Conservation (phyloP, 805 yeast species). For the Lachancea lanzarotensis region DNA sequence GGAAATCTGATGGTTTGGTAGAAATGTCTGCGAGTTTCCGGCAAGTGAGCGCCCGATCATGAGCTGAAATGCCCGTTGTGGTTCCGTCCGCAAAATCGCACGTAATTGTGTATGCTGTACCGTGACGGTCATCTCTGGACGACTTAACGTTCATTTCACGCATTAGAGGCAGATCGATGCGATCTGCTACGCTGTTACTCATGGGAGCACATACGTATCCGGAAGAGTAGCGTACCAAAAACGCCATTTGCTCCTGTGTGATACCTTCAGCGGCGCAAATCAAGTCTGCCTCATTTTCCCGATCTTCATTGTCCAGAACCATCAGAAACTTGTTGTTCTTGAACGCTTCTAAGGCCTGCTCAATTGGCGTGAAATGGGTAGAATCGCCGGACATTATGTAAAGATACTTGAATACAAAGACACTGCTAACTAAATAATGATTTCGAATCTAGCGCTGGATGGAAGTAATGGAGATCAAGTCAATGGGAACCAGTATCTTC, state of each 20-base stretch:
- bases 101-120: conserved; percentile 94
- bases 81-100: conserved; percentile 84
- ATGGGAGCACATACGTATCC: conserved; percentile 95
- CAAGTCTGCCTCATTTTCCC: conserved; percentile 97
- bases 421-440: too few species aligned
- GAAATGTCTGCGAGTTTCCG: conserved; percentile 51
- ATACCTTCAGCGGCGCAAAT: conserved; percentile 83
- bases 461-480: too few species aligned
- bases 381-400: conserved; percentile 4
- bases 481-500: too few species aligned
- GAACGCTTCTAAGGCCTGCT: conserved; percentile 29
- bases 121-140: conserved; percentile 69
- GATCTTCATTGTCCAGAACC: conserved; percentile 94
- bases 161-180: conserved; percentile 76
- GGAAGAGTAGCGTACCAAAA: conserved; percentile 75
- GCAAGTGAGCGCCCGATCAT: conserved; percentile 85
- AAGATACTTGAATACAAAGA: too few species aligned
- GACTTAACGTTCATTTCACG: conserved; percentile 27
- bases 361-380: conserved; percentile 14
- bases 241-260: conserved; percentile 87
- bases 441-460: background rate
- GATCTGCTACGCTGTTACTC: conserved; percentile 69
- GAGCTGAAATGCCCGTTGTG: conserved; percentile 94
- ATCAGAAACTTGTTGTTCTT: conserved; percentile 54
- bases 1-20: conserved; percentile 56